Evolutionary conservation across 805 yeast species (phyloP).

Genomic region (Teunomyces panamensis): DNA sequence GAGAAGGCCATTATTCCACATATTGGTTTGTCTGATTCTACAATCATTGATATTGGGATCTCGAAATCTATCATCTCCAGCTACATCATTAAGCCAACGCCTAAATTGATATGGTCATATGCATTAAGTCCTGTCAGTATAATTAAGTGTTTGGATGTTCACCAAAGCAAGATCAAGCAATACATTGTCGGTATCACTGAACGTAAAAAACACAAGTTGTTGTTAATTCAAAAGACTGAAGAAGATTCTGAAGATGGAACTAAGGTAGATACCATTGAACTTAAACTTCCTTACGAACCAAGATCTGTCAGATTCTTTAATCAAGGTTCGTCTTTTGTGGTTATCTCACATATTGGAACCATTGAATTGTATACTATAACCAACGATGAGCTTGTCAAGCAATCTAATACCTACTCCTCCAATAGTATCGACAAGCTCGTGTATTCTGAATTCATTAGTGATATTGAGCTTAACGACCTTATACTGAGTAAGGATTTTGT

Average conservation of each 20-base stretch:
- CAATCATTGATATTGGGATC: constrained; percentile 48
- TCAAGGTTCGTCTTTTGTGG: constrained; percentile 8
- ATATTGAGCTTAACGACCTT: constrained; percentile 16
- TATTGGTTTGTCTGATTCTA: constrained; percentile 20
- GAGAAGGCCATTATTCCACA: constrained; percentile 24
- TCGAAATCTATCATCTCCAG: constrained; percentile 53
- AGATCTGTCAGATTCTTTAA: constrained; percentile 7
- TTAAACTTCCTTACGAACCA: constrained; percentile 6
- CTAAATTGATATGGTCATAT: constrained; percentile 55
- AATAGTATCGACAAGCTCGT: constrained; percentile 25
- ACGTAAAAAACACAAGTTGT: constrained; percentile 25
- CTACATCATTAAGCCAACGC: constrained; percentile 52
- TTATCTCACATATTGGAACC: constrained; percentile 28
- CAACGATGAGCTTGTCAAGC: not conserved
- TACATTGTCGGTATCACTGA: constrained; percentile 42
- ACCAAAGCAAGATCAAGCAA: constrained; percentile 13
- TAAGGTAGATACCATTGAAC: constrained; percentile 8
- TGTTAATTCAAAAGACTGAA: constrained; percentile 17
- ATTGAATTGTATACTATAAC: constrained; percentile 15
- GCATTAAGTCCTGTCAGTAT: constrained; percentile 48
- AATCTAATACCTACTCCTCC: not conserved
- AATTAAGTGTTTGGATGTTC: constrained; percentile 42
- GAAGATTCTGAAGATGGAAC: constrained; percentile 6
- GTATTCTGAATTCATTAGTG: constrained; percentile 24
- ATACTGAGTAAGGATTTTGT: constrained; percentile 23